Percentiles rank a stretch among this genome's conserved stretches.
phyloP scores from a whole-genome alignment of 2,329 filamentous ascomycete species.

The Rhynchosporium secalis region DNA sequence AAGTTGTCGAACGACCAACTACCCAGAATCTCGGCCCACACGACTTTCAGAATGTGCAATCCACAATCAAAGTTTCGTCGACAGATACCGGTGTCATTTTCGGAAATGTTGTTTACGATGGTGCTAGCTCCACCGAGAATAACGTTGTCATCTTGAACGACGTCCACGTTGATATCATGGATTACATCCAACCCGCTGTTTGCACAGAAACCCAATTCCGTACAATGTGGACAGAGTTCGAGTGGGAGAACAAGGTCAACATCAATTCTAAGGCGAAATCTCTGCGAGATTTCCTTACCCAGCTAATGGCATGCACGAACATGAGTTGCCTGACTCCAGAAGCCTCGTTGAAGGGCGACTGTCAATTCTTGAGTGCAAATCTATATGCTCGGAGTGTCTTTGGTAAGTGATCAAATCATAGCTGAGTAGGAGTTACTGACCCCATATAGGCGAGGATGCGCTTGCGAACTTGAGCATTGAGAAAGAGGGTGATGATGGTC shows the following conservation, averaged over 20 bases:
- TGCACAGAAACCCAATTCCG: constrained; percentile 98
- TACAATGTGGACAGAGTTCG: constrained; percentile 99
- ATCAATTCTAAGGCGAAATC: constrained; percentile 97
- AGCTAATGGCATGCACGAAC: constrained; percentile 96
- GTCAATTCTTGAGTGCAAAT: constrained; percentile 96
- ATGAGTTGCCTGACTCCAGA: constrained; percentile 98
- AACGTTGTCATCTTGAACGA: constrained; percentile 98
- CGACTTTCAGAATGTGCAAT: constrained; percentile 97
- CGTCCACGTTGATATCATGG: constrained; percentile 98
- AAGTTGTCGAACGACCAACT: constrained; percentile 94
- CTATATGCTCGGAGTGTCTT: constrained; percentile 96
- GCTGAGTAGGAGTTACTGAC: constrained; percentile 2
- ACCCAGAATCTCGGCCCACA: constrained; percentile 94
- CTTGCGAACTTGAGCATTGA: constrained; percentile 97
- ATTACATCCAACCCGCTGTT: constrained; percentile 96
- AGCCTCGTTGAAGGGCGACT: constrained; percentile 94
- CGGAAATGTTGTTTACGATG: constrained; percentile 97
- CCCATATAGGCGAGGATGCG: constrained; percentile 83
- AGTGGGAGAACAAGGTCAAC: constrained; percentile 99
- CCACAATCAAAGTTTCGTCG: constrained; percentile 97
- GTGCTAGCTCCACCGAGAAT: constrained; percentile 84
- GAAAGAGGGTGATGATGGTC: constrained; percentile 92
- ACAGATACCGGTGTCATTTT: constrained; percentile 99
- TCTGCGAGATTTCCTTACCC: constrained; percentile 85
- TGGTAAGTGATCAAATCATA: constrained; percentile 63